These are phyloP conservation scores for Alliaria petiolata DNA, from an alignment of 345 rosid genomes.

Conservation along the genomic window DNA sequence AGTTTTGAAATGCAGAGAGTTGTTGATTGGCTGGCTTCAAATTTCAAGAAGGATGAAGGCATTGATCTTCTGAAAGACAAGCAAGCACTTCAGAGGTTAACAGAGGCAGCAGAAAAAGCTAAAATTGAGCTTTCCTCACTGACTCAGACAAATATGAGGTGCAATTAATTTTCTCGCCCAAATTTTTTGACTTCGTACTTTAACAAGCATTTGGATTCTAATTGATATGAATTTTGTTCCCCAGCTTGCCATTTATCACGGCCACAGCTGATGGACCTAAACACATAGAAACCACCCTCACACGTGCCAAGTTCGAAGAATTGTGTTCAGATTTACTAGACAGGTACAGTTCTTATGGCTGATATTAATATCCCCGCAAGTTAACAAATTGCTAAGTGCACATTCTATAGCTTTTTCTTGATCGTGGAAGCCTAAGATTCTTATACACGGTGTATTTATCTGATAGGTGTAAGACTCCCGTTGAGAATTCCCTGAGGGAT, in stretches of 20 bases:
- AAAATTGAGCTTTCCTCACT: conserved; percentile 95
- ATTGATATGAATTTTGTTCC: not conserved
- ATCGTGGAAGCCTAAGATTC: not conserved
- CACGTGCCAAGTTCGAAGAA: conserved; percentile 92
- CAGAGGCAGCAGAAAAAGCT: conserved; percentile 96
- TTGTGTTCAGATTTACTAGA: conserved; percentile 86
- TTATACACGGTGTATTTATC: not conserved
- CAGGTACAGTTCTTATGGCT: conserved; percentile 41
- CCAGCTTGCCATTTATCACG: conserved; percentile 95
- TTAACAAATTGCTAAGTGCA: not conserved
- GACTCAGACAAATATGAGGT: conserved; percentile 90
- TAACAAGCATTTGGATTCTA: not conserved
- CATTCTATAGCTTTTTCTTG: not conserved
- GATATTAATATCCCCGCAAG: too few relatives aligned
- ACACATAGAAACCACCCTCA: conserved; percentile 90
- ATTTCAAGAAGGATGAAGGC: conserved; percentile 87
- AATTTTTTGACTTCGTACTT: not conserved
- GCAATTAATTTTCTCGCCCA: not conserved
- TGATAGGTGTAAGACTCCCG: conserved; percentile 78
- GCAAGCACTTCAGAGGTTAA: conserved; percentile 93
- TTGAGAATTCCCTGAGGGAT: conserved; percentile 77
- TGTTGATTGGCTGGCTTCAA: conserved; percentile 89
- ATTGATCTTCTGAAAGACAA: conserved; percentile 95
- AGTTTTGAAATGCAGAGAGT: conserved; percentile 52
- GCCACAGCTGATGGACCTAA: conserved; percentile 99